Conservation (phyloP, 257 asterid species). For the Jasminum sambac region DNA sequence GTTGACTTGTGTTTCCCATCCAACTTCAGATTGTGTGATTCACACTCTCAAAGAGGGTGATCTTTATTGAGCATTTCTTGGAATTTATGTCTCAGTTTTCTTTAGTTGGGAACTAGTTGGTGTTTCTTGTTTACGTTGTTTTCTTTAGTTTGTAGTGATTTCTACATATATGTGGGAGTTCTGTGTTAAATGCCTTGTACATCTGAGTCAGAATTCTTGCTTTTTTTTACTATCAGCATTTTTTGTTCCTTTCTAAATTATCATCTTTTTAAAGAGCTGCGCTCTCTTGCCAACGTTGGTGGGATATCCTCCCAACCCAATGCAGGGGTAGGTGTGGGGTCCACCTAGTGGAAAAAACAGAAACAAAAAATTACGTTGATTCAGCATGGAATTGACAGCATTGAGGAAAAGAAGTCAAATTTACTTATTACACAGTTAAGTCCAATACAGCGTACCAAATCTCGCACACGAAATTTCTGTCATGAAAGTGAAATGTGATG, state of each 20-base stretch:
- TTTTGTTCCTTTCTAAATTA: no score
- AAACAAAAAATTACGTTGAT: no score
- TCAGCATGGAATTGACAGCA: no score
- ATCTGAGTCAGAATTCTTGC: neutral
- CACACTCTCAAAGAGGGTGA: conserved; percentile 82
- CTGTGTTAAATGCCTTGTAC: no score
- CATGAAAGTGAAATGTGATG: neutral
- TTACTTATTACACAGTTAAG: neutral
- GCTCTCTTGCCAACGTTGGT: no score
- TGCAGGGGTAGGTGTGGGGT: no score
- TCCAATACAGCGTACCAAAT: neutral
- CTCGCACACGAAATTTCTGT: neutral
- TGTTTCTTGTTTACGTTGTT: conserved; percentile 19
- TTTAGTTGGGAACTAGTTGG: neutral
- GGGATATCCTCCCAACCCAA: no score
- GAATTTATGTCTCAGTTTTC: conserved; percentile 15
- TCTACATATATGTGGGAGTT: no score
- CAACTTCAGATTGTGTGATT: conserved; percentile 72
- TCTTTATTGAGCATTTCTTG: conserved; percentile 40
- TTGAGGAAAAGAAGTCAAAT: neutral
- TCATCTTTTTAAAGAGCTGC: no score
- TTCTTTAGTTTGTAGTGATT: neutral
- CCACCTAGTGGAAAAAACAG: no score
- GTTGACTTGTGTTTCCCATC: conserved; percentile 80
- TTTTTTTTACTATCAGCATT: no score